These are phyloP conservation scores for Suillus americanus DNA, from an alignment of 768 basidiomycete species.

Conservation along the genomic window DNA sequence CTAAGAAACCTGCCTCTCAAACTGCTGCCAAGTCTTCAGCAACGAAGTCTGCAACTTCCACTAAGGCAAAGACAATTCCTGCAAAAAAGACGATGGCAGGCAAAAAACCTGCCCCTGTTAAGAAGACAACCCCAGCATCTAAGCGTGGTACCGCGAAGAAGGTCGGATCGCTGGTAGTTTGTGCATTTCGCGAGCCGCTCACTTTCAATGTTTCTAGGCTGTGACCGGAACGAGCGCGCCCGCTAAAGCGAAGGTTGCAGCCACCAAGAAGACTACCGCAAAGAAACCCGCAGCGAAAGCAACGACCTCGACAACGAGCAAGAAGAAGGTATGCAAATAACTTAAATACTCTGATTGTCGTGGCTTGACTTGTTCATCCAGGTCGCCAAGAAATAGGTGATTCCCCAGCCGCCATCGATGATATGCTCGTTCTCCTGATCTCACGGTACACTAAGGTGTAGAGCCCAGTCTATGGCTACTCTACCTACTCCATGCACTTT, in stretches of 20 bases:
- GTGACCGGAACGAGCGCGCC: constrained; percentile 49
- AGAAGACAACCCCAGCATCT: constrained; percentile 41
- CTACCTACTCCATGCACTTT: constrained; percentile 7
- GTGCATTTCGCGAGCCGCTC: background rate
- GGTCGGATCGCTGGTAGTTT: constrained; percentile 33
- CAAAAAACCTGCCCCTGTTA: constrained; percentile 32
- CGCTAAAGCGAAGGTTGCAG: constrained; percentile 30
- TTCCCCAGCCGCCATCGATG: background rate
- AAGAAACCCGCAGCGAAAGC: constrained; percentile 23
- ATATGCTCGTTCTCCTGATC: constrained; percentile 6
- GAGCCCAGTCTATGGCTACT: background rate
- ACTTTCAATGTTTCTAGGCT: constrained; percentile 36
- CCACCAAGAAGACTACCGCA: constrained; percentile 34
- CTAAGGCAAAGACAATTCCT: constrained; percentile 26
- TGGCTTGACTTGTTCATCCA: constrained; percentile 19
- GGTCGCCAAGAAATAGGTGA: constrained; percentile 3
- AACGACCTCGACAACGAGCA: constrained; percentile 13
- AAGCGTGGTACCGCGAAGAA: constrained; percentile 65
- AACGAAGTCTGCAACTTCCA: constrained; percentile 14
- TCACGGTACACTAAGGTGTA: constrained; percentile 4
- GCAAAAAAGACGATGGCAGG: constrained; percentile 34
- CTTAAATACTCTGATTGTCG: background rate
- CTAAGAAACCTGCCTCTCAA: constrained; percentile 42
- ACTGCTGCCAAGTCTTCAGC: constrained; percentile 27
- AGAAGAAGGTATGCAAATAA: constrained; percentile 18